Evolutionary conservation across 768 basidiomycete genomes (phyloP).

Genomic region (Dacryopinax primogenitus): DNA sequence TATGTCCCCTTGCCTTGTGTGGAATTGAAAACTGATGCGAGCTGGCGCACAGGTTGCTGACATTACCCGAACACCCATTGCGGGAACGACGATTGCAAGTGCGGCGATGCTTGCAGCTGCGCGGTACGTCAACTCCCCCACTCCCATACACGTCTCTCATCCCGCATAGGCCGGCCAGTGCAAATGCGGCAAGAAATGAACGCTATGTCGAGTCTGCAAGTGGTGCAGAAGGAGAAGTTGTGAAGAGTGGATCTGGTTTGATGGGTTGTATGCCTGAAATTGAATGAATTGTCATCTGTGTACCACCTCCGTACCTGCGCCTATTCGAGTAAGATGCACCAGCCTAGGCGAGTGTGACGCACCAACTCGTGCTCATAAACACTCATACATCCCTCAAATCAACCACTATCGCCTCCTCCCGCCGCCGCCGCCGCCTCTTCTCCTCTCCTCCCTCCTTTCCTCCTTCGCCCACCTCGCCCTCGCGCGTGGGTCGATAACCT

Average conservation of each 20-base stretch:
- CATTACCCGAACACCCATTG: background rate
- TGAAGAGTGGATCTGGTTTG: background rate
- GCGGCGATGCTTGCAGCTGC: background rate
- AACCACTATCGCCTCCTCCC: background rate
- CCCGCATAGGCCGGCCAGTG: background rate
- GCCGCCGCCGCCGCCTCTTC: conserved; percentile 31
- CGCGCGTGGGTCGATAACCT: conserved; percentile 74
- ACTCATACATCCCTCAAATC: background rate
- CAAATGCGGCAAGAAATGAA: conserved; percentile 3
- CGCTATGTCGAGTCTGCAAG: background rate
- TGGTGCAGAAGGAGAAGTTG: background rate
- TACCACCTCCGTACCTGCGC: no score
- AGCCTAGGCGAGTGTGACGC: no score
- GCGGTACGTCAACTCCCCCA: background rate
- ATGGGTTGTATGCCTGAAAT: background rate
- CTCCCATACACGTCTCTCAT: background rate
- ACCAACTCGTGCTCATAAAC: background rate
- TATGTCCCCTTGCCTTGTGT: background rate
- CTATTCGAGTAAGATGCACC: no score
- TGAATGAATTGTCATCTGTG: background rate
- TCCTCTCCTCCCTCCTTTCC: conserved; percentile 47
- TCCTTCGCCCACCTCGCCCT: conserved; percentile 61
- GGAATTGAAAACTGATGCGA: background rate
- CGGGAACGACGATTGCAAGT: background rate
- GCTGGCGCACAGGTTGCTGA: background rate